Evolutionary conservation across 257 asterid genomes (phyloP).

Genomic region (Penstemon barbatus): DNA sequence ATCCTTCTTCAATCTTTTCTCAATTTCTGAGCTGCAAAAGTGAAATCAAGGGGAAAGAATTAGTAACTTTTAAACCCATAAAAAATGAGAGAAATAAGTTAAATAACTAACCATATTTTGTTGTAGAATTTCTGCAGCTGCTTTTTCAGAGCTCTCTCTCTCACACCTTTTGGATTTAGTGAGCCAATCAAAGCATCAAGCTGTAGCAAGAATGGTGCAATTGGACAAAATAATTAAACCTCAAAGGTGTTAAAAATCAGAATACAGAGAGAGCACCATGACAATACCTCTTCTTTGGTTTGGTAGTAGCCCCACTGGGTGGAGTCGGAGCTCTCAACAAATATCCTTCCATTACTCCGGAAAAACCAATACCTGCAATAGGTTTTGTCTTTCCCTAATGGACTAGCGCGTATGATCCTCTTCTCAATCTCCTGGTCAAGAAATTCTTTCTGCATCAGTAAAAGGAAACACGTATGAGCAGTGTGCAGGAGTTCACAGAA

Average conservation of each 20-base stretch:
- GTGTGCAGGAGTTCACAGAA: no score
- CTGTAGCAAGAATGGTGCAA: slow-evolving; percentile 36
- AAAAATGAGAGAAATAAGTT: neutral
- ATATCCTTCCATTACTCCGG: slow-evolving; percentile 71
- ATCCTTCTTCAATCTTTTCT: slow-evolving; percentile 60
- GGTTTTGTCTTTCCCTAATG: slow-evolving; percentile 78
- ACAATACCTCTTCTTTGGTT: slow-evolving; percentile 75
- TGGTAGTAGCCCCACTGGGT: slow-evolving; percentile 76
- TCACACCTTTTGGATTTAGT: slow-evolving; percentile 69
- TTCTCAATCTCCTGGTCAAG: slow-evolving; percentile 89
- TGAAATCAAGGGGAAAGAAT: neutral
- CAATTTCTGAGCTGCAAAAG: slow-evolving; percentile 56
- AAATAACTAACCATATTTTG: slow-evolving; percentile 63
- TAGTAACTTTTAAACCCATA: neutral
- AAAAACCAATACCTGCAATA: slow-evolving; percentile 80
- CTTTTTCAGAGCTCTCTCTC: slow-evolving; percentile 80
- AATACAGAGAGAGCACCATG: neutral
- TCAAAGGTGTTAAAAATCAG: neutral
- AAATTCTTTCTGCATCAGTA: slow-evolving; percentile 70
- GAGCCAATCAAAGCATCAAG: slow-evolving; percentile 78
- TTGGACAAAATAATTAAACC: no score
- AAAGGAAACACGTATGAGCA: slow-evolving; percentile 16
- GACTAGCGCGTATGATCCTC: slow-evolving; percentile 62
- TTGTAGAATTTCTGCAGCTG: slow-evolving; percentile 63
- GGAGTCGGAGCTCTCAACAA: slow-evolving; percentile 70